Evolutionary conservation across 495 filamentous ascomycete species (phyloP), one percentile per base, ranked within the genome.

Genomic region (Penicillium turbatum): DNA sequence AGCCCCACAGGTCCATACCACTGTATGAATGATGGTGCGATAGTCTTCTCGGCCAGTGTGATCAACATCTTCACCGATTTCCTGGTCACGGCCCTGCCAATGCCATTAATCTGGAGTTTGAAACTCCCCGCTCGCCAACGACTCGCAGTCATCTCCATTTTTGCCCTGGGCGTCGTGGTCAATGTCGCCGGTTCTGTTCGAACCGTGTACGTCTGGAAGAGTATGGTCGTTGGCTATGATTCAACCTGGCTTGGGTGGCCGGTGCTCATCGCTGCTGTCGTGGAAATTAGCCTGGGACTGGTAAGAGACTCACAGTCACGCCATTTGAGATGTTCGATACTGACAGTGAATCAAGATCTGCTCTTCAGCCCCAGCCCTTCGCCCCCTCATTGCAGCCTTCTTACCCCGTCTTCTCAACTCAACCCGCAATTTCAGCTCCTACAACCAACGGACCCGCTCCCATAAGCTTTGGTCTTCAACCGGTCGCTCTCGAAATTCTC

Each of bases 41-140:
- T 78, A 47, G 72, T 84, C 15, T 73, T 84, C 35, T 70, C 72
- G 2, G 76, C 71, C 10, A 82, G 81, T 45, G 69, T 83, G 21
- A 73, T 85, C 60, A 85, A 86, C 58, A 81, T 79, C 19, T 56
- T 79, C 31, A 82, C 80, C 15, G 85, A 87, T 55, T 75, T 86
- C 41, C 41, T 81, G 1, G 72, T 75, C 17, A 80, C 83, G 0
- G 59, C 80, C 9, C 56, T 87, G 1, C 84, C 85, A 0, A 82
- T 86, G 55, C 77, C 79, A n/a, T 70, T 82, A 32, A 74, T 82
- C 30, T 74, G 78, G 71, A 70, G 74, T 10, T 62, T 86, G 19
- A 73, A 81, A 34, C 68, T 87, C 47, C 78, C 81, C 24, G 34
- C 66, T 15, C 74, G 70, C 27, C 82, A 85, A 51, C 72, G 77